Percentiles rank a stretch among this genome's conserved stretches.
These are phyloP conservation scores for Furcasterigmium sp. DNA, from an alignment of 2,329 filamentous ascomycete genomes.

Conservation along the genomic window DNA sequence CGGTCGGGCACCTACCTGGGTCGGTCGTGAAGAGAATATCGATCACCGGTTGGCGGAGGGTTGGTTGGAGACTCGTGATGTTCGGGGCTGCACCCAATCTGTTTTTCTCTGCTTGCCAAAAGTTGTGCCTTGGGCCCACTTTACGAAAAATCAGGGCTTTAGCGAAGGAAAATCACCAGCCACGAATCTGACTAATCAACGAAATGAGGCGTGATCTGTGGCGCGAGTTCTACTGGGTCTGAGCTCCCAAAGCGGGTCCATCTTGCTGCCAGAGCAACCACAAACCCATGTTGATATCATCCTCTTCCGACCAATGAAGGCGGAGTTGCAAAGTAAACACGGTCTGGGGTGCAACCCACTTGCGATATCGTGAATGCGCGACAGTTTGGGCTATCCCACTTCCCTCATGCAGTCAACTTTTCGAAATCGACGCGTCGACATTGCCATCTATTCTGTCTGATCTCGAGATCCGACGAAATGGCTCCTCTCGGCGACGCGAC, in stretches of 20 bases:
- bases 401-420: no score
- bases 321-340: neutral
- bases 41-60: conserved; percentile 2
- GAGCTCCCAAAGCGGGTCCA: no score
- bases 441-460: neutral
- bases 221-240: no score
- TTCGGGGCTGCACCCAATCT: neutral
- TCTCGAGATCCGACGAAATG: conserved; percentile 22
- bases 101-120: neutral
- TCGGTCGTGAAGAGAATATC: conserved; percentile 3
- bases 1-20: conserved; percentile 2
- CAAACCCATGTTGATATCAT: neutral
- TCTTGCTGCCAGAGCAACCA: neutral
- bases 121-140: neutral
- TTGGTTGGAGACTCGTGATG: neutral
- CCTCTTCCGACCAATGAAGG: neutral
- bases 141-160: neutral
- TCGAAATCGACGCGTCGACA: conserved; percentile 1
- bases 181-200: no score
- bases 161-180: neutral
- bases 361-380: conserved; percentile 11
- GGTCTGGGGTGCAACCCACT: conserved; percentile 3
- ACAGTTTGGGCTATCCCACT: conserved; percentile 14
- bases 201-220: no score
- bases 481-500: conserved; percentile 37